phyloP scores from a whole-genome alignment of 1,139 yeast genomes.

The Cylindricascospora bacillispora region DNA sequence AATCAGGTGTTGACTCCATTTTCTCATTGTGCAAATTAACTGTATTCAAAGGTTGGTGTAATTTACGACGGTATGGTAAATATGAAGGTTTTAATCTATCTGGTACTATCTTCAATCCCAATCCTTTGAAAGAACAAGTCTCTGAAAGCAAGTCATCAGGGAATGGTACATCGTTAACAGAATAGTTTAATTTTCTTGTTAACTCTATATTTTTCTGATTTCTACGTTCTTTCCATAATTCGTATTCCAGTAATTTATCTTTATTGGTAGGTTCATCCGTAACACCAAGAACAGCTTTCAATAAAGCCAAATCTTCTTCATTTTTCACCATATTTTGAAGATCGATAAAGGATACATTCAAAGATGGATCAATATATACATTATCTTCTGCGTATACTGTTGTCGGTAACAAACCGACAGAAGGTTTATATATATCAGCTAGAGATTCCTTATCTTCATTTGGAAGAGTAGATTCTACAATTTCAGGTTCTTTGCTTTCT shows the following conservation, averaged over 20 bases:
- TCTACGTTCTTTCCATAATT: slow-evolving; percentile 13
- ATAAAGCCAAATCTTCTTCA: slow-evolving; percentile 53
- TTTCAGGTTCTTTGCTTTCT: slow-evolving; percentile 20
- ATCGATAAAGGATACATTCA: slow-evolving; percentile 33
- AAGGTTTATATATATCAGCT: slow-evolving; percentile 13
- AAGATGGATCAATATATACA: slow-evolving; percentile 8
- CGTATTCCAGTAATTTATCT: slow-evolving; percentile 7
- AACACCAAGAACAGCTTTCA: slow-evolving; percentile 33
- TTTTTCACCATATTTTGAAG: slow-evolving; percentile 52
- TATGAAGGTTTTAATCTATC: slow-evolving; percentile 65
- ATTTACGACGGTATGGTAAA: slow-evolving; percentile 63
- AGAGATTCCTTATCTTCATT: slow-evolving; percentile 6
- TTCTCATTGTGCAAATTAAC: slow-evolving; percentile 42
- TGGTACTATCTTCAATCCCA: slow-evolving; percentile 62
- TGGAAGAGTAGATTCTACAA: slow-evolving; percentile 20
- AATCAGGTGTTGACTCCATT: slow-evolving; percentile 27
- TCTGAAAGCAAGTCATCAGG: slow-evolving; percentile 32
- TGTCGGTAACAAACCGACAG: slow-evolving; percentile 14
- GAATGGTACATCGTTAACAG: slow-evolving; percentile 14
- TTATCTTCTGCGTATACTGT: slow-evolving; percentile 19
- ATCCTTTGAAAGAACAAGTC: slow-evolving; percentile 58
- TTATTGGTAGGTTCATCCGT: slow-evolving; percentile 1
- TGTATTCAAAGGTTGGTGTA: slow-evolving; percentile 29
- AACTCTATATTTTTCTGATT: background rate
- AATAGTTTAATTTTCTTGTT: background rate